These are phyloP conservation scores for Lactifluus hygrophoroides DNA, from an alignment of 768 basidiomycete species.

Conservation along the genomic window DNA sequence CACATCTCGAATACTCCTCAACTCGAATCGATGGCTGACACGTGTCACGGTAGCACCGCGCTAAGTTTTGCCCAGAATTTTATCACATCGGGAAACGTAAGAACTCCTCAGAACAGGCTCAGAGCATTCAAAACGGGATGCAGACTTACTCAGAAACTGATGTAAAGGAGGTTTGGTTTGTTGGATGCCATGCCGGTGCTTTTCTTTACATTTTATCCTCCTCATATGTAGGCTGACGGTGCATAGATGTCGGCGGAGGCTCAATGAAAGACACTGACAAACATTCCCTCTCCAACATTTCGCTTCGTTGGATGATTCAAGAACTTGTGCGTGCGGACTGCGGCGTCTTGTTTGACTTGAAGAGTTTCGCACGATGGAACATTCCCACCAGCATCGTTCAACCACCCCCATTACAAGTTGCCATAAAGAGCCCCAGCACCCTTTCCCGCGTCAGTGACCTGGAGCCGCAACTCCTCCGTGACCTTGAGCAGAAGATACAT, in stretches of 20 bases:
- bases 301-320: slow-evolving; percentile 20
- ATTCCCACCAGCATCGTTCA: background rate
- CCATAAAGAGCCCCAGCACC: background rate
- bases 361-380: background rate
- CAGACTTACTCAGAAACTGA: slow-evolving; percentile 5
- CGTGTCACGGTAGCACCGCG: slow-evolving; percentile 40
- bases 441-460: no score
- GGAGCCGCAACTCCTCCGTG: slow-evolving; percentile 2
- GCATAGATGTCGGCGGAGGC: slow-evolving; percentile 18
- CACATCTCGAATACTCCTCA: background rate
- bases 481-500: slow-evolving; percentile 42
- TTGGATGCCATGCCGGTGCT: slow-evolving; percentile 17
- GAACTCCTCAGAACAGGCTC: background rate
- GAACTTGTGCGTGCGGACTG: background rate
- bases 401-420: no score
- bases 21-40: background rate
- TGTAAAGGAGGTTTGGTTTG: slow-evolving; percentile 17
- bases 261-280: background rate
- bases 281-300: slow-evolving; percentile 10
- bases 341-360: background rate
- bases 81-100: slow-evolving; percentile 34
- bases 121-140: background rate
- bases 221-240: background rate
- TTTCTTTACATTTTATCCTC: background rate
- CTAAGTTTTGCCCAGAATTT: slow-evolving; percentile 54